Evolutionary conservation across 768 basidiomycete species (phyloP), one percentile per base, ranked within the genome.

Genomic region (Lentinula boryana): DNA sequence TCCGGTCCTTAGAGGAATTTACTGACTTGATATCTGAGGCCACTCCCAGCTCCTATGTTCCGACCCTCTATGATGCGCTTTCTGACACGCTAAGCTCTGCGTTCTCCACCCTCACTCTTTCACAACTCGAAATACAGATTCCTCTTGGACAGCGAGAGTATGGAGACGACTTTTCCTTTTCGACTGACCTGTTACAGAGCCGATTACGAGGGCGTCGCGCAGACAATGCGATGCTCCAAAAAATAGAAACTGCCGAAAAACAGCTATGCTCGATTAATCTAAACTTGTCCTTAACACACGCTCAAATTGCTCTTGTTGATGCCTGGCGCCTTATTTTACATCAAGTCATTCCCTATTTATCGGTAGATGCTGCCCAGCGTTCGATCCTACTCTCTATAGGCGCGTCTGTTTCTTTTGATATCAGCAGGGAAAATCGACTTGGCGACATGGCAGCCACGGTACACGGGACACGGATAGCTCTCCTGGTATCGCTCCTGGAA

Each of bases 361-460:
- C 89, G 31, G 82, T 81, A 1, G 85, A 90, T 60, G 66, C 70
- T n/a, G 68, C 75, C 12, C 78, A 88, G 12, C 76, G 89, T 13
- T 77, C 80, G 4, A 78, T 77, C 15, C 71, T 89, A 6, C 68
- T 93, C 23, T 69, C 77, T 0, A 76, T 88, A 33, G 86, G 85
- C 0, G 79, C 84, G 1, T 79, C 82, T 0, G 80, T 92, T 8
- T 90, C 91, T 4, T 81, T 76, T 23, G 81, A 80, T 49, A 82
- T 94, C 32, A 82, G 89, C 0, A 70, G 70, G 18, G 95, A 95
- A 72, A 78, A 72, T 41, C 82, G 93, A 36, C 78, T 76, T 4
- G 95, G 95, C 0, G 88, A 93, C 61, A 89, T 95, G 82, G 90
- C 95, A 85, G 80, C 88, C 0, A 81, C 83, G 1, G 85, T 95